phyloP scores from a whole-genome alignment of 2,329 filamentous ascomycete genomes.

The Pestalotiopsis sp. region DNA sequence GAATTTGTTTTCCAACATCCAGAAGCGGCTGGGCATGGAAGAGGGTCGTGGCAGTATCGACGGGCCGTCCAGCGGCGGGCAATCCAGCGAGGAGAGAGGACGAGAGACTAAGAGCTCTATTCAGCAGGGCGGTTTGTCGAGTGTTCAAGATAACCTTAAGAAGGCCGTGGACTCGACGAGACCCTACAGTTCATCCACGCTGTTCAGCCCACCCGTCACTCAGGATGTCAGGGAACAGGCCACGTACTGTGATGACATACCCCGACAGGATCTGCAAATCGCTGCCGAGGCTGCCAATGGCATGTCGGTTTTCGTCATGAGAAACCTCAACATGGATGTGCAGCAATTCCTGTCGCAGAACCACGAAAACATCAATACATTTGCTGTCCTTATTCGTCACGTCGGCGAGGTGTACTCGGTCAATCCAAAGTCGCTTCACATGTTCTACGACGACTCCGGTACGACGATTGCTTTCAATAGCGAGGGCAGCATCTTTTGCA shows the following conservation, averaged over 20 bases:
- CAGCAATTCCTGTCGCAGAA: slow-evolving; percentile 62
- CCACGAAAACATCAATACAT: slow-evolving; percentile 63
- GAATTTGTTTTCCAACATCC: slow-evolving; percentile 67
- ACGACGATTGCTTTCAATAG: slow-evolving; percentile 92
- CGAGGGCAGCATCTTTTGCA: slow-evolving; percentile 87
- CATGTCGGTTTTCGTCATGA: slow-evolving; percentile 73
- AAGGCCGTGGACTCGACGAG: slow-evolving; percentile 79
- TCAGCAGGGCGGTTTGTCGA: slow-evolving; percentile 43
- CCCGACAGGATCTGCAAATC: slow-evolving; percentile 71
- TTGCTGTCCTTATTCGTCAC: slow-evolving; percentile 69
- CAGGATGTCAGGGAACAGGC: slow-evolving; percentile 77
- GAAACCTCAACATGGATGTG: slow-evolving; percentile 47
- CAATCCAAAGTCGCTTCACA: slow-evolving; percentile 68
- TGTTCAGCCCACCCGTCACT: slow-evolving; percentile 74
- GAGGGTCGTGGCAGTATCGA: slow-evolving; percentile 35
- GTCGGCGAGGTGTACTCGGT: slow-evolving; percentile 74
- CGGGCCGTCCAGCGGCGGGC: background rate
- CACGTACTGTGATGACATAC: slow-evolving; percentile 80
- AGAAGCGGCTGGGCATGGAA: slow-evolving; percentile 68
- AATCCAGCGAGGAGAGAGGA: background rate
- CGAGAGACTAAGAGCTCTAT: slow-evolving; percentile 42
- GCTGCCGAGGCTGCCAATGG: slow-evolving; percentile 69
- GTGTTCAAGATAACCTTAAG: slow-evolving; percentile 54
- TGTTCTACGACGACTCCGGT: slow-evolving; percentile 81
- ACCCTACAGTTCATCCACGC: slow-evolving; percentile 68